A percentile compares a stretch with the other conserved stretches of the same genome.
Conservation (phyloP, 2,329 filamentous ascomycete species). For the Tolypocladium album region DNA sequence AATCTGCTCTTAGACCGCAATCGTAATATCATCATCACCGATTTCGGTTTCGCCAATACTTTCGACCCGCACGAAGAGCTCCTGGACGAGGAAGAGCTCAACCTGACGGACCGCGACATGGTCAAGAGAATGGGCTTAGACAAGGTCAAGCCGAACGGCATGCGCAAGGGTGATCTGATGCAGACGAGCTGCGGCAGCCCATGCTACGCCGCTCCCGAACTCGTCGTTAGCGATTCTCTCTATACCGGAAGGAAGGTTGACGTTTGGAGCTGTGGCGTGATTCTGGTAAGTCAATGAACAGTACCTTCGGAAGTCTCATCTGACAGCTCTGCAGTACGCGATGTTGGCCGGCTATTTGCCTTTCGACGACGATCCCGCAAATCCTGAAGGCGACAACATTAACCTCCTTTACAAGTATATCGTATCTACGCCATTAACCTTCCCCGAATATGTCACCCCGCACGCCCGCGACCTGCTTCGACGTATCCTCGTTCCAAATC, state of each 20-base stretch:
- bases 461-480: conserved; percentile 88
- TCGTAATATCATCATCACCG: conserved; percentile 98
- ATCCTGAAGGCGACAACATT: conserved; percentile 98
- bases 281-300: conserved; percentile 57
- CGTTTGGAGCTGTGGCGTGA: conserved; percentile 98
- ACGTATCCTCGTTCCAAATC: conserved; percentile 89
- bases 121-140: conserved; percentile 83
- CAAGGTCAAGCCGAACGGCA: conserved; percentile 61
- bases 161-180: conserved; percentile 88
- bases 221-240: conserved; percentile 93
- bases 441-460: conserved; percentile 96
- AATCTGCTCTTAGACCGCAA: conserved; percentile 92
- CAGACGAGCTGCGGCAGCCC: conserved; percentile 97
- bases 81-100: conserved; percentile 79
- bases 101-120: conserved; percentile 76
- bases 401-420: conserved; percentile 99
- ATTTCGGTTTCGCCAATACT: conserved; percentile 98
- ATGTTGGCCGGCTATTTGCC: conserved; percentile 97
- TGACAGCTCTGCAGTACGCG: conserved; percentile 59
- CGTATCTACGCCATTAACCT: conserved; percentile 89
- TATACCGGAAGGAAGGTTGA: conserved; percentile 98
- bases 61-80: conserved; percentile 86
- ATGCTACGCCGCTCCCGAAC: conserved; percentile 92
- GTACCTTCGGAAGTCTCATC: background rate
- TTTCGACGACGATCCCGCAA: conserved; percentile 96